Conservation (phyloP, 2,329 filamentous ascomycete genomes). For the Diplodia scrobiculata region DNA sequence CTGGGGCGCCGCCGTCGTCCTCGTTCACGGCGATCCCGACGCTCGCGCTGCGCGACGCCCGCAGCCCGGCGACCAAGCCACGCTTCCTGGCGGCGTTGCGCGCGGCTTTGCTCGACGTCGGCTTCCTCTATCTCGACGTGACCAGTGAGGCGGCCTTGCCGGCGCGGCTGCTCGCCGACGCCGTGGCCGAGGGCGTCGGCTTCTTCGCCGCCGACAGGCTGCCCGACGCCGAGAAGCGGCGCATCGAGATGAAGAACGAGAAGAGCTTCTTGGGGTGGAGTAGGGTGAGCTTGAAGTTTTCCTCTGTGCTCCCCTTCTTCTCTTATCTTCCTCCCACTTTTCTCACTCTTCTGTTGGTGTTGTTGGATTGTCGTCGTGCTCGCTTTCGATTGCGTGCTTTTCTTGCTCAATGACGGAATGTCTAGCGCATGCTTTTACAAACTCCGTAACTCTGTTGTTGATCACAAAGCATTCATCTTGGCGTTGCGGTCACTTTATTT, state of each 20-base stretch:
- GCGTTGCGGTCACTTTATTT: neutral
- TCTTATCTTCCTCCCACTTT: neutral
- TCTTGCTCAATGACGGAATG: neutral
- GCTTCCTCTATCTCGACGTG: slow-evolving; percentile 83
- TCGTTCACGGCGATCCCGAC: slow-evolving; percentile 75
- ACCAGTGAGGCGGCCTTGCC: slow-evolving; percentile 63
- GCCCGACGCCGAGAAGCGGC: slow-evolving; percentile 72
- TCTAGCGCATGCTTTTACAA: neutral
- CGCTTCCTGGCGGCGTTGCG: slow-evolving; percentile 71
- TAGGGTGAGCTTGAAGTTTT: slow-evolving; percentile 40
- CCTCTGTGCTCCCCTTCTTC: neutral
- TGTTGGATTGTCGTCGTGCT: neutral
- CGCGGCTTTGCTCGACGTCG: slow-evolving; percentile 79
- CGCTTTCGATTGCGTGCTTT: slow-evolving; percentile 11
- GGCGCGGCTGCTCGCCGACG: slow-evolving; percentile 63
- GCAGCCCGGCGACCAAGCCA: slow-evolving; percentile 67
- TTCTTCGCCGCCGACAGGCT: slow-evolving; percentile 66
- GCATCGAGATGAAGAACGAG: slow-evolving; percentile 56
- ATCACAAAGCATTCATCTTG: neutral
- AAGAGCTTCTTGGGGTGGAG: slow-evolving; percentile 53
- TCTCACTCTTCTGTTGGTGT: neutral
- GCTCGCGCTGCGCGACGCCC: slow-evolving; percentile 70
- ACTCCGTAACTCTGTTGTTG: neutral
- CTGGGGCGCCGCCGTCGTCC: too few relatives aligned
- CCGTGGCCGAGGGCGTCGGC: slow-evolving; percentile 66